A percentile compares a stretch with the other conserved stretches of the same genome.
Evolutionary conservation across 2,329 filamentous ascomycete genomes (phyloP).

Genomic region (Akanthomyces dipterigenus): DNA sequence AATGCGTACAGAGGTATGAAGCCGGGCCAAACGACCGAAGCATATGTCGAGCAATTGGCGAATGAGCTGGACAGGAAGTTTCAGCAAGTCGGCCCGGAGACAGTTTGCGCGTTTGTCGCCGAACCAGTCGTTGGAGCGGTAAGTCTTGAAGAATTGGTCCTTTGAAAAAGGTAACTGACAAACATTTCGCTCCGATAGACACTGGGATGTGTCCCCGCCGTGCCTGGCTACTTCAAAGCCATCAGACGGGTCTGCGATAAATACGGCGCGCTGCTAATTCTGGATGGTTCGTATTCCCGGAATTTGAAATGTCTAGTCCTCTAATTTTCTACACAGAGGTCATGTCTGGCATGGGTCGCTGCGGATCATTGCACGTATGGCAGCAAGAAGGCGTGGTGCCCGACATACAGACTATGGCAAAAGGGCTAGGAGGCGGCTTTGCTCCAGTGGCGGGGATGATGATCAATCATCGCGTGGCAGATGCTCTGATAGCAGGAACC

Average conservation of each 20-base stretch:
- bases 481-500: constrained; percentile 31
- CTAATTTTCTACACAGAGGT: constrained; percentile 43
- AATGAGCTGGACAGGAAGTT: constrained; percentile 62
- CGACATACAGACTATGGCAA: constrained; percentile 61
- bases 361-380: constrained; percentile 55
- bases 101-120: constrained; percentile 63
- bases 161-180: background rate
- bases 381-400: constrained; percentile 51
- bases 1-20: constrained; percentile 53
- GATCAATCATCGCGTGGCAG: constrained; percentile 43
- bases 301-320: background rate
- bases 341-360: constrained; percentile 61
- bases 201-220: constrained; percentile 60
- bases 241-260: constrained; percentile 63
- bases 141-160: background rate
- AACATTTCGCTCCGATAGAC: constrained; percentile 11
- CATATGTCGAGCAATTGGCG: constrained; percentile 54
- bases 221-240: constrained; percentile 62
- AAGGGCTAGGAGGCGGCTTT: constrained; percentile 60
- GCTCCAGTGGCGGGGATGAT: constrained; percentile 55
- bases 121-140: constrained; percentile 64
- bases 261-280: constrained; percentile 66
- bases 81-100: constrained; percentile 53
- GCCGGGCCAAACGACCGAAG: constrained; percentile 43
- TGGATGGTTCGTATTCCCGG: constrained; percentile 36